Base-by-base conservation (phyloP, 306 rosid species). In the Sophora flavescens region DNA sequence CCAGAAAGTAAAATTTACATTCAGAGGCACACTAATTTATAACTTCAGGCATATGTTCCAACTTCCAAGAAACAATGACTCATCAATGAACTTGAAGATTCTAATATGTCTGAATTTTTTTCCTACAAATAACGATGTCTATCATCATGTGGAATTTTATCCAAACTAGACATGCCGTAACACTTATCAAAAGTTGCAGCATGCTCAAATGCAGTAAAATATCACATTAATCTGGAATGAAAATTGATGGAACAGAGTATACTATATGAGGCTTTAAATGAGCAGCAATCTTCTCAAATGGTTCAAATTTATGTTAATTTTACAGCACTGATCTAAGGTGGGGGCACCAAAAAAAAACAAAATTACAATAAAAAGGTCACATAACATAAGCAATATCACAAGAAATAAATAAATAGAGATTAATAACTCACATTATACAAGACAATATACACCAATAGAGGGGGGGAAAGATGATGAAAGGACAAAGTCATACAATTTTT, bases 11-110 rank as follows among this genome's bases (percentile, higher is more conserved):
- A 51, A 76, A 39, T 64, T 63, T 30, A 80, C 15, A 52, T 8
- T 47, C 41, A 72, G 75, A 44, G 36, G 2, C 48, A 14, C 44
- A 47, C 32, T 47, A 57, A 50, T 22, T 32, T 47, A 58, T 52
- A 56, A 42, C 63, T 66, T 38, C 78, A 47, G 41, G 61, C 64
- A 61, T 18, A 42, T 16, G 8, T 77, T 66, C 18, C 18, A 44
- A 44, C 70, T 48, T 50, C 54, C 72, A 76, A 60, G 32, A 81
- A 81, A 16, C 72, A 78, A 15, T 4, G 28, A 15, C 22, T 72
- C 77, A 83, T 87, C 70, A 82, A 81, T 26, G 61, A 81, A 77
- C 89, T 68, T 35, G 1, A 52, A 72, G 61, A 42, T 59, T 50
- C 13, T 22, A 22, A 50, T 35, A 59, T 10, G 35, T 51, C 8